Evolutionary conservation across 2,329 filamentous ascomycete genomes (phyloP), one percentile per base, ranked within the genome.

Genomic region (Penicillium sp.): DNA sequence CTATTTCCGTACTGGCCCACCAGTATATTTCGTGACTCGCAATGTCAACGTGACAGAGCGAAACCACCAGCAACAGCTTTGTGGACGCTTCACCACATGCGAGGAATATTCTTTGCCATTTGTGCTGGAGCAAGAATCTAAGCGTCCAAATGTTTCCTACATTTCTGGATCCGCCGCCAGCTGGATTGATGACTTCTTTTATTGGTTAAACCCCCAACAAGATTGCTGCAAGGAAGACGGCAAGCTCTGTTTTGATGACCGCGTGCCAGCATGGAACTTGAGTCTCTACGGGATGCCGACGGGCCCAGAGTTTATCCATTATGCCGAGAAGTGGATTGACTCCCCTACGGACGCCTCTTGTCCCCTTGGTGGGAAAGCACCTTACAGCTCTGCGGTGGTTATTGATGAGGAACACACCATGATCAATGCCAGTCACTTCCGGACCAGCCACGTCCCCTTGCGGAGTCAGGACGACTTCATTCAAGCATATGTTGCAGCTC

Each of bases 141-240:
- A 97, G 78, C 86, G 95, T 37, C 84, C 92, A 0, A 85, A 96
- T 7, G 81, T 93, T 1, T 97, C 92, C 1, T 98, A 92, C 73
- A 91, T 99, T 64, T 84, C 91, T 7, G 88, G 93, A 10, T 90
- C 92, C 0, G 88, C 93, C 0, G 95, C 96, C 3, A 97, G 90
- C 73, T 99, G 95, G 95, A 84, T 99, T 19, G 95, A 99, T 64
- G 95, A 99, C 71, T 98, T 91, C 77, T 91, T 98, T 76, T 84
- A 91, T 58, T 99, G 95, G 93, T 80, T 98, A n/a, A 96, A 98
- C 65, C 95, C 95, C 0, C 84, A 87, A 51, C 84, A 91, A 44
- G 89, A 92, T 45, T 87, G 86, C 77, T 97, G 90, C 67, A 82
- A 90, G 37, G 87, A 93, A 58, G 71, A 86, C 49, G 85, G 85